These are phyloP conservation scores for Bondarzewia mesenterica DNA, from an alignment of 1,284 basidiomycete species.

Conservation along the genomic window DNA sequence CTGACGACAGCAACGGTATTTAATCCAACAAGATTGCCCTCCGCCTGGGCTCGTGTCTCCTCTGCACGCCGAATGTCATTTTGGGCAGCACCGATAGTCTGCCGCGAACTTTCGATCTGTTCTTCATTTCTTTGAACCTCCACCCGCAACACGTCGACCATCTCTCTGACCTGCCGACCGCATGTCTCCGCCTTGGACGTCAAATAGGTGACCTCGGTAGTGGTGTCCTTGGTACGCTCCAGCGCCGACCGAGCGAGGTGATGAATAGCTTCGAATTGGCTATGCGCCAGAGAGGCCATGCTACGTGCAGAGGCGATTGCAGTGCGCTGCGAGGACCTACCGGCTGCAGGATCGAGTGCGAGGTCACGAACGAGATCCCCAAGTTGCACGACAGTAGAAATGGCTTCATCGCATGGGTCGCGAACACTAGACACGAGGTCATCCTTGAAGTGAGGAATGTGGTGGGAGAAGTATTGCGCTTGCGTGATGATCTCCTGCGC, in stretches of 20 bases:
- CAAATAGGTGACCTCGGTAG: slow-evolving; percentile 1
- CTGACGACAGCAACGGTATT: neutral
- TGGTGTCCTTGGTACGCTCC: neutral
- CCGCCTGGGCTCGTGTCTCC: neutral
- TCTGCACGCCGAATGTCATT: neutral
- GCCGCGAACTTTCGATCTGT: neutral
- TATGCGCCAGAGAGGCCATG: neutral
- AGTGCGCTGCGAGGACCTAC: neutral
- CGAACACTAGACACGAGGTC: neutral
- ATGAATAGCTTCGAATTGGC: slow-evolving; percentile 1
- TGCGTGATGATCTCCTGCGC: neutral
- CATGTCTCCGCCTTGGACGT: neutral
- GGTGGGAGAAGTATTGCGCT: neutral
- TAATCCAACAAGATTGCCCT: neutral
- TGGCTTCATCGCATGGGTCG: neutral
- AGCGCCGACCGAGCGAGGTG: slow-evolving; percentile 1
- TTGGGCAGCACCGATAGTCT: neutral
- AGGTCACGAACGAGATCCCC: neutral
- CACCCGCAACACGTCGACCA: neutral
- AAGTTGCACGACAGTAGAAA: slow-evolving; percentile 1
- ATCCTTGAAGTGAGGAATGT: neutral
- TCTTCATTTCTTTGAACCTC: neutral
- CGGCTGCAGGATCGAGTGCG: neutral
- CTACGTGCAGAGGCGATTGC: neutral
- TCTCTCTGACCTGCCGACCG: neutral